Evolutionary conservation across 148 eudicot genomes (phyloP).

Genomic region (Polygonum maritimum): DNA sequence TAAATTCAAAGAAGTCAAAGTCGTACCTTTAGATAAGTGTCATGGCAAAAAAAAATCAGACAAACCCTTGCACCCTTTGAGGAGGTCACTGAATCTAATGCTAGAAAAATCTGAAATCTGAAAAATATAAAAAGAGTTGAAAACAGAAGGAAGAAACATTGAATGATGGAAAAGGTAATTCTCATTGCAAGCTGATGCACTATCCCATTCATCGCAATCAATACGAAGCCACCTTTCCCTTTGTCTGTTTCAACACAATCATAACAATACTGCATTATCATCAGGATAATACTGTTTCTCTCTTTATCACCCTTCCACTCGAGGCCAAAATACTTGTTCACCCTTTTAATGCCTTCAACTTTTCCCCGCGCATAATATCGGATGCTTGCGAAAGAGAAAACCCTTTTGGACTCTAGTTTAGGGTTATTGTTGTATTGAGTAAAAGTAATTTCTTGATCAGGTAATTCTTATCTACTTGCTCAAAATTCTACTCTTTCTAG

Average conservation of each 20-base stretch:
- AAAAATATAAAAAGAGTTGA: not conserved
- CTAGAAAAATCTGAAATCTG: not conserved
- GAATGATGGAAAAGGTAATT: not conserved
- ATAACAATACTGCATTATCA: not conserved
- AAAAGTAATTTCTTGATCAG: not conserved
- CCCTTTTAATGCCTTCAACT: not conserved
- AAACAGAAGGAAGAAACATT: not conserved
- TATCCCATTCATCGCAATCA: not conserved
- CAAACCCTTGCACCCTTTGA: too few relatives aligned
- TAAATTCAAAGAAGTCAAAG: too few relatives aligned
- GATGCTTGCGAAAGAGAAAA: not conserved
- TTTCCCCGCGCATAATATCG: not conserved
- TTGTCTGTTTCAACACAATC: not conserved
- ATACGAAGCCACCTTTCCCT: not conserved
- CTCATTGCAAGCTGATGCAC: not conserved
- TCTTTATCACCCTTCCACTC: not conserved
- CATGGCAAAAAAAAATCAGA: too few relatives aligned
- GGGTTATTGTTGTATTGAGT: not conserved
- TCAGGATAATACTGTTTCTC: not conserved
- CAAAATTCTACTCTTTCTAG: not conserved
- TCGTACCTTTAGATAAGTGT: too few relatives aligned
- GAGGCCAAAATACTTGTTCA: not conserved
- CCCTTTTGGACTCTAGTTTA: not conserved
- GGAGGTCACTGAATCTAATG: too few relatives aligned
- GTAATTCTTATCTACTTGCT: not conserved